phyloP scores from a whole-genome alignment of 2,329 filamentous ascomycete genomes.

The Aspergillus carbonarius region DNA sequence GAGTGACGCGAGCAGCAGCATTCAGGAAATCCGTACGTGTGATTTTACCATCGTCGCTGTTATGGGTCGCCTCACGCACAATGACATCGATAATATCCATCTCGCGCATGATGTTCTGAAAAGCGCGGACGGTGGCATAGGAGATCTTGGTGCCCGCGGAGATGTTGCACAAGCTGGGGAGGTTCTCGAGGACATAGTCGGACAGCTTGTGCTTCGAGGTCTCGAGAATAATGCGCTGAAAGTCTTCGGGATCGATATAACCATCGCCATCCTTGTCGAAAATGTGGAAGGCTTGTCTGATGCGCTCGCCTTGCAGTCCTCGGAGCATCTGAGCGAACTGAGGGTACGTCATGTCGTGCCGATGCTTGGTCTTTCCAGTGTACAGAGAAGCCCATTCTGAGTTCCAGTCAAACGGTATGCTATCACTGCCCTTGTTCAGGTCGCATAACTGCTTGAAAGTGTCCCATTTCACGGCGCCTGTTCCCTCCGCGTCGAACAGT shows the following conservation, averaged over 20 bases:
- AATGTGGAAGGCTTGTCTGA: conserved; percentile 88
- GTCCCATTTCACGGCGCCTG: conserved; percentile 84
- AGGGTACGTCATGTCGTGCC: conserved; percentile 89
- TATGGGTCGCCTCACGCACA: conserved; percentile 78
- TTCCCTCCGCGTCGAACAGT: conserved; percentile 84
- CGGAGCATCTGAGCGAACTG: conserved; percentile 99
- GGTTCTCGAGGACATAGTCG: conserved; percentile 87
- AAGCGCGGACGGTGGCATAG: conserved; percentile 94
- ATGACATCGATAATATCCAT: conserved; percentile 98
- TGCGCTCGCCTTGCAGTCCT: conserved; percentile 90
- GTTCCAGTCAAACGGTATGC: conserved; percentile 94
- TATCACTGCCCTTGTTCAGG: conserved; percentile 79
- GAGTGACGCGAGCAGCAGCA: conserved; percentile 84
- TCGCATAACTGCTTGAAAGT: conserved; percentile 83
- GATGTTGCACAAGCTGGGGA: conserved; percentile 93
- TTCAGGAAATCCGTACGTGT: conserved; percentile 92
- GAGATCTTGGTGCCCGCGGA: conserved; percentile 88
- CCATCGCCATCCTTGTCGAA: conserved; percentile 92
- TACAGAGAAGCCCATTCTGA: conserved; percentile 96
- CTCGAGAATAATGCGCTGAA: conserved; percentile 93
- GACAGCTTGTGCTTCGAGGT: conserved; percentile 95
- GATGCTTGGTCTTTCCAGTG: conserved; percentile 80
- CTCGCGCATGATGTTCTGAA: conserved; percentile 96
- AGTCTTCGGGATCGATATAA: conserved; percentile 92
- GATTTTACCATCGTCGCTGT: conserved; percentile 87